These are phyloP conservation scores for Fusarium sp. DNA, from an alignment of 2,329 filamentous ascomycete species.

Conservation along the genomic window DNA sequence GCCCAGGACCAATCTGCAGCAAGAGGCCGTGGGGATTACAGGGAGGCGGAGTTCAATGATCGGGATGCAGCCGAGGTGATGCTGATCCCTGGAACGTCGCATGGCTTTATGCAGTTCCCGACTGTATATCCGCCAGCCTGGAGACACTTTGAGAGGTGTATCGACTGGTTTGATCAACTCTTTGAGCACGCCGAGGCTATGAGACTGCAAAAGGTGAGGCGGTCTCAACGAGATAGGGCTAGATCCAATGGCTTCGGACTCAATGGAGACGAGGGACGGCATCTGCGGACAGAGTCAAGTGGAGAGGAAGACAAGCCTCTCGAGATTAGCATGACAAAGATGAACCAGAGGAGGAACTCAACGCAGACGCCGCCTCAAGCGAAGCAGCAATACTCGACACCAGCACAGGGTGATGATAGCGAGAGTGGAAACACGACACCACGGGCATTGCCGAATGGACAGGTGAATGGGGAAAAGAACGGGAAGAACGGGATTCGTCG, in stretches of 20 bases:
- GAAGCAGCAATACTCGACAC: constrained; percentile 16
- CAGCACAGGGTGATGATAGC: constrained; percentile 23
- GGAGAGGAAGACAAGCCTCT: constrained; percentile 85
- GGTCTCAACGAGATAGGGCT: constrained; percentile 11
- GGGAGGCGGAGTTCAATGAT: constrained; percentile 54
- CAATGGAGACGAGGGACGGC: constrained; percentile 43
- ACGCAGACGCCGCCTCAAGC: constrained; percentile 28
- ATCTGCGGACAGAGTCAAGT: constrained; percentile 67
- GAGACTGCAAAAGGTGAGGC: constrained; percentile 44
- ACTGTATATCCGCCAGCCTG: constrained; percentile 89
- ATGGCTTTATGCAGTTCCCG: constrained; percentile 95
- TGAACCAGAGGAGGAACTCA: constrained; percentile 51
- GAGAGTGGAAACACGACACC: constrained; percentile 35
- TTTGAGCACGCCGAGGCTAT: constrained; percentile 67
- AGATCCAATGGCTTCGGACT: constrained; percentile 22
- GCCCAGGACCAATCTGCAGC: constrained; percentile 20
- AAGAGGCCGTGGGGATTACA: constrained; percentile 14
- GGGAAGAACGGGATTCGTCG: constrained; percentile 37
- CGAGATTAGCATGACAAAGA: constrained; percentile 78
- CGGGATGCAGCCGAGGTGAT: constrained; percentile 73
- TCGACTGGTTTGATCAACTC: constrained; percentile 83
- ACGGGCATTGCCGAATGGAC: constrained; percentile 27
- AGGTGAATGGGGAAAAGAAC: constrained; percentile 42
- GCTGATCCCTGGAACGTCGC: constrained; percentile 88
- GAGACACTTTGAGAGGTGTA: constrained; percentile 84